Evolutionary conservation across 306 rosid genomes (phyloP).

Genomic region (Cicer bijugum): DNA sequence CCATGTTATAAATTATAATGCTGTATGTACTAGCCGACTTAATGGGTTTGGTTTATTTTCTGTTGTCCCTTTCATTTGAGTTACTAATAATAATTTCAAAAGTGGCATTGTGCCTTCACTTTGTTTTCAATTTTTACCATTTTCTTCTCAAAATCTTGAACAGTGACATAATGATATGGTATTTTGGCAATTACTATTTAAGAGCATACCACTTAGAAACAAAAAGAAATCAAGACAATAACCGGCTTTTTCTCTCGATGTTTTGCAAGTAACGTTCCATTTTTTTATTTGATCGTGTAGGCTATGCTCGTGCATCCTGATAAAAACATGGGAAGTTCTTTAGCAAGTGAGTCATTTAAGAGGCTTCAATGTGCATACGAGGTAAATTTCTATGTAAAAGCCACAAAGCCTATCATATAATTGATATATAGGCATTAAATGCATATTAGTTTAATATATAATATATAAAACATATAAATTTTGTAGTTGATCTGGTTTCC

Average conservation of each 20-base stretch:
- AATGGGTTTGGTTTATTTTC: constrained; percentile 2
- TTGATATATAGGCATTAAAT: constrained; percentile 35
- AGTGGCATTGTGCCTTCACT: background rate
- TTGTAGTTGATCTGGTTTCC: constrained; percentile 15
- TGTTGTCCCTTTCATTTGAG: constrained; percentile 4
- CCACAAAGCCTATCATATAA: constrained; percentile 20
- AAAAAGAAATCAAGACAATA: background rate
- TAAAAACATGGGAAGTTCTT: constrained; percentile 91
- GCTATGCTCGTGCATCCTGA: constrained; percentile 99
- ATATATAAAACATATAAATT: constrained; percentile 16
- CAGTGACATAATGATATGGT: background rate
- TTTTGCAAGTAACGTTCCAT: constrained; percentile 13
- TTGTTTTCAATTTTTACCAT: constrained; percentile 1
- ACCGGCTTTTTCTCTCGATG: background rate
- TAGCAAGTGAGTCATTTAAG: constrained; percentile 92
- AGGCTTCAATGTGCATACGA: constrained; percentile 95
- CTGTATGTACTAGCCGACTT: background rate
- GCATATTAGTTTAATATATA: constrained; percentile 19
- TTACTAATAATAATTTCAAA: constrained; percentile 5
- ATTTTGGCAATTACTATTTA: constrained; percentile 7
- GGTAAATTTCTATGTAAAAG: constrained; percentile 55
- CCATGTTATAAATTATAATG: background rate
- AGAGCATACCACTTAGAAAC: background rate
- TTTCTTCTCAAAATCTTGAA: constrained; percentile 22
- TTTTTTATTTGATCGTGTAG: constrained; percentile 47